A percentile compares a stretch with the other conserved stretches of the same genome.
Conservation (phyloP, 129 eudicot species). For the Deinandra increscens region DNA sequence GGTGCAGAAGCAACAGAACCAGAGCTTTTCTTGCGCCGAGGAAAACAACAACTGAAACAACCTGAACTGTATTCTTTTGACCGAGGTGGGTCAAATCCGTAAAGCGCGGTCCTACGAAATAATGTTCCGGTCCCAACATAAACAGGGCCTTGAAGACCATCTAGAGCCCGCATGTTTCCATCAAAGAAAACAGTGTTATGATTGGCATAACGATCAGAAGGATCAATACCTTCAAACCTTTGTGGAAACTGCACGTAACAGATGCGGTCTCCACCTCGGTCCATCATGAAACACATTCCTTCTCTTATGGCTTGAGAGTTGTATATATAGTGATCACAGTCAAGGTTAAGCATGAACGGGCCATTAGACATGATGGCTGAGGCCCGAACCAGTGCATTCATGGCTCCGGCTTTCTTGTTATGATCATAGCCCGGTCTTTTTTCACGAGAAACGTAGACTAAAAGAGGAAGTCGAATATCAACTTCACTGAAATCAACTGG, state of each 20-base stretch:
- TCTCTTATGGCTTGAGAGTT: conserved; percentile 56
- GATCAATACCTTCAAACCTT: conserved; percentile 58
- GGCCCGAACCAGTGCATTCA: conserved; percentile 70
- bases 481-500: conserved; percentile 49
- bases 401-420: conserved; percentile 78
- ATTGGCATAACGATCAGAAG: conserved; percentile 60
- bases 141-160: conserved; percentile 61
- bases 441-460: conserved; percentile 69
- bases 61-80: conserved; percentile 48
- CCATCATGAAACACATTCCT: conserved; percentile 72
- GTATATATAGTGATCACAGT: conserved; percentile 58
- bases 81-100: conserved; percentile 62
- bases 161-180: conserved; percentile 61
- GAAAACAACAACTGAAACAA: conserved; percentile 44
- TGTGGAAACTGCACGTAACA: conserved; percentile 56
- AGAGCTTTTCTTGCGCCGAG: conserved; percentile 37
- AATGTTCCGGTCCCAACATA: conserved; percentile 60
- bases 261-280: conserved; percentile 58
- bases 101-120: conserved; percentile 50
- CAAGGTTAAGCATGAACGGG: conserved; percentile 66
- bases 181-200: conserved; percentile 64
- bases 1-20: conserved; percentile 38
- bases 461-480: conserved; percentile 62
- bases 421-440: conserved; percentile 74
- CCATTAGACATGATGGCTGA: conserved; percentile 73